Conservation (phyloP, 2,329 filamentous ascomycete species). For the Fusarium brevicatenulatum region DNA sequence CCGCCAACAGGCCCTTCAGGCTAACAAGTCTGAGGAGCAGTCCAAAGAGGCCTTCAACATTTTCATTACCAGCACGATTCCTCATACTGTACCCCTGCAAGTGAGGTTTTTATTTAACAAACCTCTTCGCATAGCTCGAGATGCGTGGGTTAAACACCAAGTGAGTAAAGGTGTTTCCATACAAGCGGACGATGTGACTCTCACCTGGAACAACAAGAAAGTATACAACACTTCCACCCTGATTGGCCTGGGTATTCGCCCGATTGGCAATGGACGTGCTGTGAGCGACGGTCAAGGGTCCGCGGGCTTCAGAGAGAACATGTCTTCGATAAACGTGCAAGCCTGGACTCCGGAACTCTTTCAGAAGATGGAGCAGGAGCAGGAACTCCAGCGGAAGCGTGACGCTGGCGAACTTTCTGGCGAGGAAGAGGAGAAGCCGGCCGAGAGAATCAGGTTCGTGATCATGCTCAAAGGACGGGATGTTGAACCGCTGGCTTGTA, state of each 20-base stretch:
- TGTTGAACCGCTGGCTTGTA: conserved; percentile 60
- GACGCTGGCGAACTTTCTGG: conserved; percentile 54
- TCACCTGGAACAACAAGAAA: conserved; percentile 80
- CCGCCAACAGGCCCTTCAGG: conserved; percentile 38
- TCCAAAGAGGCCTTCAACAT: conserved; percentile 46
- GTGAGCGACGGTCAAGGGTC: conserved; percentile 49
- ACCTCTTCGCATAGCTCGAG: conserved; percentile 71
- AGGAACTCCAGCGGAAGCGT: conserved; percentile 59
- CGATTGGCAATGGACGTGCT: conserved; percentile 54
- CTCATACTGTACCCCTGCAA: conserved; percentile 60
- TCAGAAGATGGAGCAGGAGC: conserved; percentile 57
- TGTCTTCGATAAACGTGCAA: conserved; percentile 79
- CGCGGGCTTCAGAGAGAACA: conserved; percentile 74
- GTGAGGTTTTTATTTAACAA: conserved; percentile 75
- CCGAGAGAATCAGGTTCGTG: conserved; percentile 54
- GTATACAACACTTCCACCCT: conserved; percentile 83
- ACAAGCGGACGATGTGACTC: conserved; percentile 65
- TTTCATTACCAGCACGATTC: conserved; percentile 70
- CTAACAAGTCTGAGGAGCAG: conserved; percentile 18
- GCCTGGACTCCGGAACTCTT: conserved; percentile 78
- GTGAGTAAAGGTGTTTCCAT: conserved; percentile 51
- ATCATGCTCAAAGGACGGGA: conserved; percentile 66
- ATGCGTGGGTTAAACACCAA: conserved; percentile 76
- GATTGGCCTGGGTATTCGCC: conserved; percentile 70
- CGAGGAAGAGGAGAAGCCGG: conserved; percentile 44